Conservation (phyloP, 495 filamentous ascomycete species). For the Hyphodiscus hymeniophilus region DNA sequence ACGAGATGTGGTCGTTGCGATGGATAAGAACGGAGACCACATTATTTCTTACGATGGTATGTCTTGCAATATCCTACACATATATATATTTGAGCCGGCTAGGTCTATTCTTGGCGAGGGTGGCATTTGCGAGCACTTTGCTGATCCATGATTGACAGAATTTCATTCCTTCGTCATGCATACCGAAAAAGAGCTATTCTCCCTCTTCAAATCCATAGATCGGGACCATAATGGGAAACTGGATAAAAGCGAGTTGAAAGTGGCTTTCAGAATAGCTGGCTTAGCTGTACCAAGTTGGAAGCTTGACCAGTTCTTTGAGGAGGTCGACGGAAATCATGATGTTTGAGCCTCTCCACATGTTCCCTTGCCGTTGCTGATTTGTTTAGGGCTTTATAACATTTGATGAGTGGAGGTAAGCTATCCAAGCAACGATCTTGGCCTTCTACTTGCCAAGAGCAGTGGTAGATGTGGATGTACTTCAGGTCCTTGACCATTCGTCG, state of each 20-base stretch:
- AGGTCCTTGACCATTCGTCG: no score
- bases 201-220: conserved; percentile 83
- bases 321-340: conserved; percentile 86
- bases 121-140: not conserved
- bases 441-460: no score
- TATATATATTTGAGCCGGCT: not conserved
- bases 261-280: conserved; percentile 70
- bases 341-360: conserved; percentile 28
- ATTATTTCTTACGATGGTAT: conserved; percentile 83
- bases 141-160: conserved; percentile 39
- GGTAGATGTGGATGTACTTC: no score
- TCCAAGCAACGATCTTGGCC: not conserved
- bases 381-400: conserved; percentile 62
- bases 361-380: not conserved
- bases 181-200: conserved; percentile 72
- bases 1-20: conserved; percentile 62
- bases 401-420: conserved; percentile 87
- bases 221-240: conserved; percentile 79
- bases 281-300: conserved; percentile 69
- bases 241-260: conserved; percentile 72
- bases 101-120: no score
- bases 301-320: conserved; percentile 75
- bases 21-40: conserved; percentile 83
- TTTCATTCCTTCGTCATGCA: conserved; percentile 81
- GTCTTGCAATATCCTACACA: conserved; percentile 1